Percentiles rank a stretch among this genome's conserved stretches.
Evolutionary conservation across 306 rosid genomes (phyloP).

Genomic region (Rubus idaeus): DNA sequence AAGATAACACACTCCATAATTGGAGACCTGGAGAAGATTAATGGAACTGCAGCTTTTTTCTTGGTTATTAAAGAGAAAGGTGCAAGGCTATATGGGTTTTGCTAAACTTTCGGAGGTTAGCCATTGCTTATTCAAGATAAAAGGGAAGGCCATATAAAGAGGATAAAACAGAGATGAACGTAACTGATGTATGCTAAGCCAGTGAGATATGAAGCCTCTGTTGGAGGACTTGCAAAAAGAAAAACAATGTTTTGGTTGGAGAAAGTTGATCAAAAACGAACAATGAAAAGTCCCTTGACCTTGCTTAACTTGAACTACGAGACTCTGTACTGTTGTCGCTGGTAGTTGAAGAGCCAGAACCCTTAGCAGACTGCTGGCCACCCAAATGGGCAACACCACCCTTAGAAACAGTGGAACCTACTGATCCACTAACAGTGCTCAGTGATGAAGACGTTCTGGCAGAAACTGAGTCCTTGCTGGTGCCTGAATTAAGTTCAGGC

Average conservation of each 20-base stretch:
- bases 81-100: slow-evolving; percentile 58
- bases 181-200: slow-evolving; percentile 63
- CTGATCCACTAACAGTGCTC: slow-evolving; percentile 77
- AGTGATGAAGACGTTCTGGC: slow-evolving; percentile 76
- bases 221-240: slow-evolving; percentile 57
- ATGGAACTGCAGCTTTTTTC: slow-evolving; percentile 54
- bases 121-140: slow-evolving; percentile 77
- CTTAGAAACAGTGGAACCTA: slow-evolving; percentile 67
- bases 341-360: slow-evolving; percentile 53
- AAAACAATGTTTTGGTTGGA: slow-evolving; percentile 52
- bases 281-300: slow-evolving; percentile 55
- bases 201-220: slow-evolving; percentile 65
- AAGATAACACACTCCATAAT: slow-evolving; percentile 51
- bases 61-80: slow-evolving; percentile 68
- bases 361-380: slow-evolving; percentile 60
- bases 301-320: slow-evolving; percentile 66
- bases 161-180: slow-evolving; percentile 65
- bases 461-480: slow-evolving; percentile 67
- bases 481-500: slow-evolving; percentile 66
- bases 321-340: slow-evolving; percentile 52
- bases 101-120: slow-evolving; percentile 68
- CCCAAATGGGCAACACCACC: slow-evolving; percentile 52
- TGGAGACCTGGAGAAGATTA: slow-evolving; percentile 46
- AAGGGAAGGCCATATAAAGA: slow-evolving; percentile 69
- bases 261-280: slow-evolving; percentile 61